These are phyloP conservation scores for Cyclocybe aegerita DNA, from an alignment of 768 basidiomycete genomes.

Conservation along the genomic window DNA sequence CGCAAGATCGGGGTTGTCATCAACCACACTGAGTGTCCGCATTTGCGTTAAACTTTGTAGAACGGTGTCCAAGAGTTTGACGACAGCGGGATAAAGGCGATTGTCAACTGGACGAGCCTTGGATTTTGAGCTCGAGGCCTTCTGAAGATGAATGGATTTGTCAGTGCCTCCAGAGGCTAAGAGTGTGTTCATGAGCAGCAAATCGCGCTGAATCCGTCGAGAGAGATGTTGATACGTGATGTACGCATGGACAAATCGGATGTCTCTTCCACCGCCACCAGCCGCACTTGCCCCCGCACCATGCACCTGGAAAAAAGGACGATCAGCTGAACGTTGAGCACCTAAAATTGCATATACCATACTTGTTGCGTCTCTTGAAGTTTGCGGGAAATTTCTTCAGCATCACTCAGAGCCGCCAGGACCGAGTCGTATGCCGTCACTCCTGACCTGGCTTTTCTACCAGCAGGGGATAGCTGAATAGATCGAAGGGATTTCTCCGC, in stretches of 20 bases:
- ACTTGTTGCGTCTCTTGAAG: conserved; percentile 87
- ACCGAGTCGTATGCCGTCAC: conserved; percentile 89
- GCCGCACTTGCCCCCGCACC: conserved; percentile 42
- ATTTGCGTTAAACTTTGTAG: conserved; percentile 85
- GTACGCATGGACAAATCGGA: conserved; percentile 84
- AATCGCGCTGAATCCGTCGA: conserved; percentile 85
- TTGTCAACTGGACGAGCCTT: conserved; percentile 55
- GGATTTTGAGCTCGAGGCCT: conserved; percentile 22
- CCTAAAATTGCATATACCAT: conserved; percentile 1
- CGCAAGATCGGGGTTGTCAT: conserved; percentile 83
- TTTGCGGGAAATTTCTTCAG: conserved; percentile 80
- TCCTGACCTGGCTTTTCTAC: conserved; percentile 59
- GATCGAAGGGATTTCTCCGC: conserved; percentile 61
- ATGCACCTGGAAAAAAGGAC: conserved; percentile 4
- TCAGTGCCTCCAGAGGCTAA: conserved; percentile 43
- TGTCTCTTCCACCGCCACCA: conserved; percentile 58
- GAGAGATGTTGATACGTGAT: conserved; percentile 87
- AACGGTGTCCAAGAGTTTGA: conserved; percentile 85
- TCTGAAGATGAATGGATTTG: conserved; percentile 22
- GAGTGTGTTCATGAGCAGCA: conserved; percentile 71
- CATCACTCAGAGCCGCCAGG: conserved; percentile 83
- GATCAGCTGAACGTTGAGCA: too few relatives aligned
- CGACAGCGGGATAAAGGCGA: conserved; percentile 80
- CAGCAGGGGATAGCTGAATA: conserved; percentile 28
- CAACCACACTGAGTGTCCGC: conserved; percentile 79